A percentile compares a stretch with the other conserved stretches of the same genome.
Conservation (phyloP, 768 basidiomycete genomes). For the Russula emetica region DNA sequence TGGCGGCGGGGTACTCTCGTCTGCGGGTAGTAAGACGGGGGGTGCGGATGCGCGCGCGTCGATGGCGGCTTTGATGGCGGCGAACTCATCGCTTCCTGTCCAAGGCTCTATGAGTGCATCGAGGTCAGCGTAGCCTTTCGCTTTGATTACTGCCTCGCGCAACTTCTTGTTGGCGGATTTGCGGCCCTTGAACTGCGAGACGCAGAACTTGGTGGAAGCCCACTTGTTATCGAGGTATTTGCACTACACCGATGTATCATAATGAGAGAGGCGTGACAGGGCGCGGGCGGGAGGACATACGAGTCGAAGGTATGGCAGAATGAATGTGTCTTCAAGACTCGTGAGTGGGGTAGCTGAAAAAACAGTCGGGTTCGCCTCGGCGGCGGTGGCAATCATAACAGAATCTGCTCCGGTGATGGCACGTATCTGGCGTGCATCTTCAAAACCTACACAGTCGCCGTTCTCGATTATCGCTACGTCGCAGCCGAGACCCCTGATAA, state of each 20-base stretch:
- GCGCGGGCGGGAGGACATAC: slow-evolving; percentile 41
- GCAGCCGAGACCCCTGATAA: slow-evolving; percentile 67
- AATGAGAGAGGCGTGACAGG: slow-evolving; percentile 16
- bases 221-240: slow-evolving; percentile 76
- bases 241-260: slow-evolving; percentile 40
- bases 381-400: slow-evolving; percentile 94
- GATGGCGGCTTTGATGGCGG: slow-evolving; percentile 20
- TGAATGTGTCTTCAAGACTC: slow-evolving; percentile 64
- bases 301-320: slow-evolving; percentile 71
- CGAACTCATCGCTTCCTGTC: slow-evolving; percentile 30
- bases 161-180: slow-evolving; percentile 58
- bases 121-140: slow-evolving; percentile 49
- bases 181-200: slow-evolving; percentile 72
- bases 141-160: slow-evolving; percentile 49
- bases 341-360: slow-evolving; percentile 66
- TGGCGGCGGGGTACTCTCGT: neutral
- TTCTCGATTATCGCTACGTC: slow-evolving; percentile 91
- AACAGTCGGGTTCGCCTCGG: slow-evolving; percentile 88
- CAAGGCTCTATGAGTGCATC: slow-evolving; percentile 24
- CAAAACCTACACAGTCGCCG: slow-evolving; percentile 80
- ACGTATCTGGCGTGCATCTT: slow-evolving; percentile 73
- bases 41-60: slow-evolving; percentile 16
- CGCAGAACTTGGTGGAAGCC: slow-evolving; percentile 83
- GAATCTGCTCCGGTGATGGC: slow-evolving; percentile 83
- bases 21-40: slow-evolving; percentile 19